phyloP scores from a whole-genome alignment of 345 rosid genomes.

The Limnanthes douglasii region DNA sequence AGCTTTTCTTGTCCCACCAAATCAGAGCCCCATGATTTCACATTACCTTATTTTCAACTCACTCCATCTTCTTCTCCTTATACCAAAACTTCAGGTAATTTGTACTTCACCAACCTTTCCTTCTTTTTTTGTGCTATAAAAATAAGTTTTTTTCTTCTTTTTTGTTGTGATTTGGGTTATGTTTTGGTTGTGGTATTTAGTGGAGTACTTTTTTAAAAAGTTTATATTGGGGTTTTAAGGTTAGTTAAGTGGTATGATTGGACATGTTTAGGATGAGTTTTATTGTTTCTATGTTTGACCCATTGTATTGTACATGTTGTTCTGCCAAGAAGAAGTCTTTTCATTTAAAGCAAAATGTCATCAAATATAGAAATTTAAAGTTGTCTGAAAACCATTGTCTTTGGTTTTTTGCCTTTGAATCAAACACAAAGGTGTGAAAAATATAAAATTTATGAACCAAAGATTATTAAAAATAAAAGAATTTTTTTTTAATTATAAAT shows the following conservation, averaged over 20 bases:
- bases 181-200: conserved; percentile 3
- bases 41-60: conserved; percentile 33
- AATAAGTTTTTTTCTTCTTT: neutral
- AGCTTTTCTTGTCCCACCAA: conserved; percentile 46
- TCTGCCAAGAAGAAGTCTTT: too few species aligned
- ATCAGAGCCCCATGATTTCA: conserved; percentile 22
- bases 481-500: too few species aligned
- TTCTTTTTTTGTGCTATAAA: neutral
- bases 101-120: neutral
- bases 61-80: conserved; percentile 14
- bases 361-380: too few species aligned
- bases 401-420: neutral
- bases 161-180: neutral
- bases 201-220: too few species aligned
- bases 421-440: conserved; percentile 7
- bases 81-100: conserved; percentile 21
- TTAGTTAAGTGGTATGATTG: too few species aligned
- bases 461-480: too few species aligned
- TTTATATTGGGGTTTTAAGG: too few species aligned
- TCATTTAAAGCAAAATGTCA: too few species aligned
- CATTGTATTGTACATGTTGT: too few species aligned
- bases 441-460: neutral
- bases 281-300: too few species aligned
- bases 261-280: too few species aligned
- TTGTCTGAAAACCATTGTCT: too few species aligned